Conservation (phyloP, 371 early-diverging fungal species). For the Encephalitozoon romaleae region DNA sequence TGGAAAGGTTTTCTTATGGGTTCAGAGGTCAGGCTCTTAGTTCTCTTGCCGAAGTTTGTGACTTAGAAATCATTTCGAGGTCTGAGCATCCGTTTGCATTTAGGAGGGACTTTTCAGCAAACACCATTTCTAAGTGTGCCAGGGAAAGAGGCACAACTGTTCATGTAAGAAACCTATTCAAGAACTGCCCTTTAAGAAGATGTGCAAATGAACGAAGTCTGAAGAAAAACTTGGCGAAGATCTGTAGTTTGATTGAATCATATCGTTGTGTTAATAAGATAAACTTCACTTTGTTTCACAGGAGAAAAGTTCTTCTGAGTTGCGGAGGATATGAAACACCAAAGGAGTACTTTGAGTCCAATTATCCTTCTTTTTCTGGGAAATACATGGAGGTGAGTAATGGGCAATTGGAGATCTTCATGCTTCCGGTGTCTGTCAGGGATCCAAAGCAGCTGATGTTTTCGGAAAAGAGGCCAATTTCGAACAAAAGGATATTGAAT, state of each 20-base stretch:
- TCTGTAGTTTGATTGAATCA: conserved; percentile 71
- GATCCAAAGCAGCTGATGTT: conserved; percentile 12
- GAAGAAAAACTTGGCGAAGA: conserved; percentile 69
- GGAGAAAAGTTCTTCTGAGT: conserved; percentile 28
- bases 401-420: conserved; percentile 13
- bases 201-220: conserved; percentile 67
- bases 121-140: conserved; percentile 39
- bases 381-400: not conserved
- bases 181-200: conserved; percentile 74
- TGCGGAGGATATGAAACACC: not conserved
- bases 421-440: conserved; percentile 18
- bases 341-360: conserved; percentile 20
- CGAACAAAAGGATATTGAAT: conserved; percentile 3
- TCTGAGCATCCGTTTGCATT: not conserved
- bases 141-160: conserved; percentile 74
- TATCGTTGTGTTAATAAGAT: conserved; percentile 62
- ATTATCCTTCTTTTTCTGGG: not conserved
- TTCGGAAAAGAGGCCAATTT: conserved; percentile 25
- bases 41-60: conserved; percentile 42
- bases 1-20: conserved; percentile 41
- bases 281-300: conserved; percentile 35
- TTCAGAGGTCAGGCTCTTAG: conserved; percentile 59
- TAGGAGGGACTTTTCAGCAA: conserved; percentile 16
- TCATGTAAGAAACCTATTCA: conserved; percentile 68
- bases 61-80: conserved; percentile 47